phyloP scores from a whole-genome alignment of 1,284 basidiomycete species.

The Cystobasidiaceae sp. region DNA sequence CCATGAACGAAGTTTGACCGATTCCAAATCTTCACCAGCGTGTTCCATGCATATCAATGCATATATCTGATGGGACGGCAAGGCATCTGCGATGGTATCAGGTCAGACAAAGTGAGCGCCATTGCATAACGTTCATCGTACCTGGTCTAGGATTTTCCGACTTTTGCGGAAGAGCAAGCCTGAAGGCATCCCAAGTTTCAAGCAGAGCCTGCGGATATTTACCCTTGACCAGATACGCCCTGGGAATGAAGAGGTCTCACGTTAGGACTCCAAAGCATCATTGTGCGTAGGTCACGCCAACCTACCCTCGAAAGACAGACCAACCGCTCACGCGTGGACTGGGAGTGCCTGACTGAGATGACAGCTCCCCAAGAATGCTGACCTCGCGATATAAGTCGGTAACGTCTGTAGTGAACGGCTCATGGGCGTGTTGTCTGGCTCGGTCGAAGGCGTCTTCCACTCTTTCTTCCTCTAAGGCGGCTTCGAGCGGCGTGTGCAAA shows the following conservation, averaged over 20 bases:
- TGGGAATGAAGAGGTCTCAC: not conserved
- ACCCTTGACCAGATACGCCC: conserved; percentile 76
- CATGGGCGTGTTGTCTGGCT: conserved; percentile 47
- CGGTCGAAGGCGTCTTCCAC: conserved; percentile 50
- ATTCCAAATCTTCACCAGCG: conserved; percentile 82
- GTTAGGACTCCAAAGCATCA: too few species aligned
- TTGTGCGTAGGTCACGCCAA: conserved; percentile 50
- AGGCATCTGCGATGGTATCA: conserved; percentile 57
- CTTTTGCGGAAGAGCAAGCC: conserved; percentile 51
- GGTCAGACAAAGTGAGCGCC: not conserved
- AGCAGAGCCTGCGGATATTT: conserved; percentile 72
- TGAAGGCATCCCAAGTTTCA: conserved; percentile 79
- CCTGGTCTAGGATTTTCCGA: conserved; percentile 82
- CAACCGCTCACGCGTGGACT: conserved; percentile 34
- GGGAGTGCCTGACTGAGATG: conserved; percentile 32
- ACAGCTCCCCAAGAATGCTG: conserved; percentile 3
- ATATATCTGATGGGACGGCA: conserved; percentile 70
- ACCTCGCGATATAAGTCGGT: conserved; percentile 1
- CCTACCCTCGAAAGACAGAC: conserved; percentile 24
- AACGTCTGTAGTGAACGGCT: conserved; percentile 22
- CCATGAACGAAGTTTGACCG: conserved; percentile 62
- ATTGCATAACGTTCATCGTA: conserved; percentile 46
- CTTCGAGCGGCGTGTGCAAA: conserved; percentile 33
- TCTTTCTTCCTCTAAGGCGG: not conserved
- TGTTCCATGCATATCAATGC: conserved; percentile 82